Base-by-base conservation (phyloP, 2,329 filamentous ascomycete species). In the Fusarium sp. region DNA sequence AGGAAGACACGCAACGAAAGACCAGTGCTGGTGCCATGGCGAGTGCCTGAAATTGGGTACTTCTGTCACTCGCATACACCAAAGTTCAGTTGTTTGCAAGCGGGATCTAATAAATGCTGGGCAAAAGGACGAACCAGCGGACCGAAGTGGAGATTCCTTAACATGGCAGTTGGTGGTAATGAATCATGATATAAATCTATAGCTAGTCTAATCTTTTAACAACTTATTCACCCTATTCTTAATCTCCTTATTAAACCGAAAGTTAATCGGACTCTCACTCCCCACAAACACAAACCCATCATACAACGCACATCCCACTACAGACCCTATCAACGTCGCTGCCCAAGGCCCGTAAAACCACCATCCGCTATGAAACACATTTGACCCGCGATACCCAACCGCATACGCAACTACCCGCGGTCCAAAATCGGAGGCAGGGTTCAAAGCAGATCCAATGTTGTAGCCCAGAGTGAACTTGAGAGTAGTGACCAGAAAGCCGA, bases 351-450 rank as follows among this genome's bases (percentile, higher is more conserved):
- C 68, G 7, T 71, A 71, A 3, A 71, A 71, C 67, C 68, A 82
- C 79, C 81, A 82, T 7, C 67, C 71, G 11, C 68, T 75, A 7
- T 65, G 41, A 58, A 80, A 82, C 13, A 80, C 75, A 29, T 77
- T 74, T 1, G 68, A 67, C 5, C 58, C 69, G 2, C 72, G 56
- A 53, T 79, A 81, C 2, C 80, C 80, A 17, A 78, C 76, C 2
- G 79, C 76, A 31, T 79, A 78, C 11, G 79, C 75, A 3, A 81
- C 67, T 0, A 82, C 72, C 0, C 80, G 73, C 1, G 80, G 80
- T 4, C 81, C 81, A 41, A 83, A 80, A 36, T 82, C 81, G 8
- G 80, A 80, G 0, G 81, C 81, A 18, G 81, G 80, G 33, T 82
- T 83, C 59, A 83, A 57, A 0, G 81, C 78, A 7, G 80, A 79